Percentiles rank a stretch among this genome's conserved stretches.
Evolutionary conservation across 352 stramenopile species (phyloP).

Genomic region (Phytophthora sojae): DNA sequence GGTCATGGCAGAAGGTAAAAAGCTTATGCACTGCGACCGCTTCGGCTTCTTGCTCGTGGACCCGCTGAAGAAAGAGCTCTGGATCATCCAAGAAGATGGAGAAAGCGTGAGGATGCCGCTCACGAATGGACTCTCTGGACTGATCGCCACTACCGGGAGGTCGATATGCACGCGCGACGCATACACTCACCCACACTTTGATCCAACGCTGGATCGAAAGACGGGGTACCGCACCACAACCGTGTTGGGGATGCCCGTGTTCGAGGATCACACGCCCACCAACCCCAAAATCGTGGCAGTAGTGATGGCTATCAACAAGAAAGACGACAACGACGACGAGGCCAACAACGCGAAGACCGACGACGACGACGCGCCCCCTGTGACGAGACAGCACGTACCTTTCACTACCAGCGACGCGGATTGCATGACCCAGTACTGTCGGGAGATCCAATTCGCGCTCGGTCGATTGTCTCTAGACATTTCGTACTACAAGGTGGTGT

Average conservation of each 20-base stretch:
- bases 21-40: slow-evolving; percentile 64
- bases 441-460: slow-evolving; percentile 74
- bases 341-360: slow-evolving; percentile 4
- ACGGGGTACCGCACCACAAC: slow-evolving; percentile 78
- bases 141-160: slow-evolving; percentile 60
- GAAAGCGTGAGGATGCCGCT: slow-evolving; percentile 67
- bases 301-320: slow-evolving; percentile 91
- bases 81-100: slow-evolving; percentile 68
- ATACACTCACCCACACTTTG: slow-evolving; percentile 67
- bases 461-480: slow-evolving; percentile 70
- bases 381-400: slow-evolving; percentile 36
- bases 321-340: slow-evolving; percentile 29
- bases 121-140: slow-evolving; percentile 66
- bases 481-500: slow-evolving; percentile 77
- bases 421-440: slow-evolving; percentile 65
- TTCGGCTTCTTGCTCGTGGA: slow-evolving; percentile 74
- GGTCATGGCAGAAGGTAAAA: slow-evolving; percentile 63
- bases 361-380: slow-evolving; percentile 19
- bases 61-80: slow-evolving; percentile 74
- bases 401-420: slow-evolving; percentile 57
- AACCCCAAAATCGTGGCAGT: slow-evolving; percentile 76
- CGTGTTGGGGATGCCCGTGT: slow-evolving; percentile 73
- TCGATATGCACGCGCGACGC: slow-evolving; percentile 61
- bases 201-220: slow-evolving; percentile 65
- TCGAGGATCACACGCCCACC: slow-evolving; percentile 60